phyloP scores from a whole-genome alignment of 176 grass and related monocot genomes.

The Hordeum vulgare region DNA sequence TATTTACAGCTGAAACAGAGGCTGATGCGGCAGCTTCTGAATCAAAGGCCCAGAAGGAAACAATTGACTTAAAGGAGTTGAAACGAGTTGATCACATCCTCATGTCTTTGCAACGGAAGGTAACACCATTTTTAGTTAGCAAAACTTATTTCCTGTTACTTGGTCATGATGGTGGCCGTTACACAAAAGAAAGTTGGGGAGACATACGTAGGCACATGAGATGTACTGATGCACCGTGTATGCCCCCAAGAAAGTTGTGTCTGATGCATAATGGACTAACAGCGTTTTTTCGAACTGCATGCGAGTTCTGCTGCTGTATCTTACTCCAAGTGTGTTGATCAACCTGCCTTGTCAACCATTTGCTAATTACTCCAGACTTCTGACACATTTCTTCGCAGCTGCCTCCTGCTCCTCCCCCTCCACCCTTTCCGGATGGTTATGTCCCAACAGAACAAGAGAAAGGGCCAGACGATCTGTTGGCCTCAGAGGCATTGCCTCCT shows the following conservation, averaged over 20 bases:
- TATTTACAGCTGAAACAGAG: slow-evolving; percentile 61
- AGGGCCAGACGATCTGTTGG: slow-evolving; percentile 46
- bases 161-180: background rate
- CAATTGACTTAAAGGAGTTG: slow-evolving; percentile 85
- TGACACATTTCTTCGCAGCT: slow-evolving; percentile 34
- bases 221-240: too few relatives aligned
- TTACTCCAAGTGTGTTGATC: background rate
- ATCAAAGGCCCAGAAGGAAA: slow-evolving; percentile 66
- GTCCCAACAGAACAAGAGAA: slow-evolving; percentile 64
- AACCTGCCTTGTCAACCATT: background rate
- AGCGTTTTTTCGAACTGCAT: background rate
- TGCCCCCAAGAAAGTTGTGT: too few relatives aligned
- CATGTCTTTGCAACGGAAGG: slow-evolving; percentile 68
- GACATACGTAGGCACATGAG: too few relatives aligned
- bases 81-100: slow-evolving; percentile 93
- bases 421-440: slow-evolving; percentile 92
- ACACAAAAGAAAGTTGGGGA: too few relatives aligned
- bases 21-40: slow-evolving; percentile 54
- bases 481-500: slow-evolving; percentile 43
- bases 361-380: background rate
- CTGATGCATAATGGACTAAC: too few relatives aligned
- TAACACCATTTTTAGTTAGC: slow-evolving; percentile 13
- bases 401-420: slow-evolving; percentile 68
- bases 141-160: background rate
- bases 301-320: background rate